phyloP scores from a whole-genome alignment of 2,329 filamentous ascomycete genomes.

The Scolecobasidium constrictum region DNA sequence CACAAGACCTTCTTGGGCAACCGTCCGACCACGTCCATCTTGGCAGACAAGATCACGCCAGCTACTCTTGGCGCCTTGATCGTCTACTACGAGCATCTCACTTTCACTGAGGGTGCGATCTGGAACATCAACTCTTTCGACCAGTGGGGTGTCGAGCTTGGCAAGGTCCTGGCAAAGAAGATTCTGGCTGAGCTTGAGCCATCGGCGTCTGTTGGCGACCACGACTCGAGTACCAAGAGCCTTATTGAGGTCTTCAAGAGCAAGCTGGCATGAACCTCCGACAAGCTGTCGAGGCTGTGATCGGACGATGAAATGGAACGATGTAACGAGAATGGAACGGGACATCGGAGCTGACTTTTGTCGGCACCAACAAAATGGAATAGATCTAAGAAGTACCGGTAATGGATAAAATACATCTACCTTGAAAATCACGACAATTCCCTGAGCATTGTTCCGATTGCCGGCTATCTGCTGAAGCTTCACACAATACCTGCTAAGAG shows the following conservation, averaged over 20 bases:
- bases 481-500: too few relatives aligned
- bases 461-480: too few relatives aligned
- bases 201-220: conserved; percentile 56
- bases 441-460: too few relatives aligned
- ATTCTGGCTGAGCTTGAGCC: conserved; percentile 65
- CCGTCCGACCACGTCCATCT: conserved; percentile 88
- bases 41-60: conserved; percentile 88
- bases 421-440: too few relatives aligned
- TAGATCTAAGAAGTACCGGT: background rate
- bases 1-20: conserved; percentile 99
- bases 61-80: conserved; percentile 89
- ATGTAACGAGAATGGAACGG: background rate
- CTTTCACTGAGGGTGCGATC: conserved; percentile 92
- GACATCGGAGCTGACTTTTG: background rate
- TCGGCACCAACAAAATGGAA: too few relatives aligned
- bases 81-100: conserved; percentile 97
- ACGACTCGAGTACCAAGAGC: conserved; percentile 81
- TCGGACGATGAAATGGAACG: background rate
- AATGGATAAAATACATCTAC: background rate
- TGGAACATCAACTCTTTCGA: conserved; percentile 99
- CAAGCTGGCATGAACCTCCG: conserved; percentile 2
- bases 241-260: conserved; percentile 90
- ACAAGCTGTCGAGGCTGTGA: background rate
- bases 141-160: conserved; percentile 98
- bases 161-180: conserved; percentile 81